These are phyloP conservation scores for Salix dunnii DNA, from an alignment of 345 rosid species.

Conservation along the genomic window DNA sequence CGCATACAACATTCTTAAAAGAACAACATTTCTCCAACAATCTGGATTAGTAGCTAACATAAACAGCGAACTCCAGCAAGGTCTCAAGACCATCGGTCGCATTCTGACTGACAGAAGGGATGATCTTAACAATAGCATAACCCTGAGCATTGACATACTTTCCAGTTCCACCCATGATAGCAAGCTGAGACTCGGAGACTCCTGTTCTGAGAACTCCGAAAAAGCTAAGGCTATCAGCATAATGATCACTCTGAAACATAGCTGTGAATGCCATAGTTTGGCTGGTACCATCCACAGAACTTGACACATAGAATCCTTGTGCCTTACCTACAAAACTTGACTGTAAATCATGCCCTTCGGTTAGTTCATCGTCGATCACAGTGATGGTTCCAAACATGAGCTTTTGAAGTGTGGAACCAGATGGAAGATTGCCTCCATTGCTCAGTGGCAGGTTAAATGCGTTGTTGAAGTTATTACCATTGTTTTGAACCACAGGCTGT, in stretches of 20 bases:
- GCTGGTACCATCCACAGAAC: slow-evolving; percentile 73
- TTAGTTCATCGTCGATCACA: slow-evolving; percentile 72
- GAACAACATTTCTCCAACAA: not conserved
- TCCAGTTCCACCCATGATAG: slow-evolving; percentile 89
- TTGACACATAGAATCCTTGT: slow-evolving; percentile 76
- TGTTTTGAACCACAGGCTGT: slow-evolving; percentile 45
- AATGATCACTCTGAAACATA: slow-evolving; percentile 69
- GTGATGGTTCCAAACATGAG: slow-evolving; percentile 88
- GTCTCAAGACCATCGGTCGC: slow-evolving; percentile 71
- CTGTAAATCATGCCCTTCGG: slow-evolving; percentile 62
- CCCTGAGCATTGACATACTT: slow-evolving; percentile 75
- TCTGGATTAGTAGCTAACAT: slow-evolving; percentile 39
- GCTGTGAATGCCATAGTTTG: slow-evolving; percentile 78
- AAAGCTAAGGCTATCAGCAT: slow-evolving; percentile 68
- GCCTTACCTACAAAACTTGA: slow-evolving; percentile 75
- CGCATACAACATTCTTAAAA: not conserved
- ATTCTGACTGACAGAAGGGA: slow-evolving; percentile 48
- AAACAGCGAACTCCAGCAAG: slow-evolving; percentile 52
- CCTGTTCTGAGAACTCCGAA: slow-evolving; percentile 72
- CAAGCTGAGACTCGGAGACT: slow-evolving; percentile 70
- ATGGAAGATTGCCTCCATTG: slow-evolving; percentile 52
- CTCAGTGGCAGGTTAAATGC: slow-evolving; percentile 37
- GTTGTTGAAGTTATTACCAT: slow-evolving; percentile 44
- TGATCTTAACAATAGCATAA: slow-evolving; percentile 60
- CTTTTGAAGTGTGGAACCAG: slow-evolving; percentile 49